Evolutionary conservation across 352 stramenopile species (phyloP).

Genomic region (Thraustochytrium striatum): DNA sequence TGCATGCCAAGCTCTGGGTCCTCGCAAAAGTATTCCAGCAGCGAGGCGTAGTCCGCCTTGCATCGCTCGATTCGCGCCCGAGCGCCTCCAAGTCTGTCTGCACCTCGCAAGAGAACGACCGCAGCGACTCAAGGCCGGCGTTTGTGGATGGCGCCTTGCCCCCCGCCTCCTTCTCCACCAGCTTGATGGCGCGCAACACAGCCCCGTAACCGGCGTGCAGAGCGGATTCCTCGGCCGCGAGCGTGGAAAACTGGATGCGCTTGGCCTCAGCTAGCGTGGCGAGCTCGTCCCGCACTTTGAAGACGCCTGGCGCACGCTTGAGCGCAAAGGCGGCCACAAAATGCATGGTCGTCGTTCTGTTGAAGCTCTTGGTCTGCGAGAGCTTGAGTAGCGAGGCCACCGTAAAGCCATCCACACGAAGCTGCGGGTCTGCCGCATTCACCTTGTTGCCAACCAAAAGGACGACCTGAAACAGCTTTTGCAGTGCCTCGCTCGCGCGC

Average conservation of each 20-base stretch:
- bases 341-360: constrained; percentile 32
- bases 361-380: constrained; percentile 42
- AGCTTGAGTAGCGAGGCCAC: constrained; percentile 47
- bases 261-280: background rate
- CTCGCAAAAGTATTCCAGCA: constrained; percentile 46
- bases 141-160: background rate
- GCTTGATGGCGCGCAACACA: constrained; percentile 33
- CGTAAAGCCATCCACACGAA: constrained; percentile 31
- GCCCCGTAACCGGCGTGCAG: constrained; percentile 25
- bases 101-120: background rate
- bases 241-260: constrained; percentile 7
- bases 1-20: constrained; percentile 15
- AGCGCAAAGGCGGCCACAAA: constrained; percentile 38
- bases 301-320: constrained; percentile 27
- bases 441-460: constrained; percentile 49
- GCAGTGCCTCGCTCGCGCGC: background rate
- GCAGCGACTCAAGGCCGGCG: background rate
- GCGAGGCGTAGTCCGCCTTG: background rate
- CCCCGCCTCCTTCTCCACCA: background rate
- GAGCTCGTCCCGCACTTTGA: constrained; percentile 23
- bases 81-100: background rate
- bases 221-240: constrained; percentile 15
- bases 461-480: constrained; percentile 49
- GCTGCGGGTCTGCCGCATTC: background rate
- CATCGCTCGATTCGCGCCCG: background rate